Conservation (phyloP, 139 green algal genomes). For the Dunaliella sp. region DNA sequence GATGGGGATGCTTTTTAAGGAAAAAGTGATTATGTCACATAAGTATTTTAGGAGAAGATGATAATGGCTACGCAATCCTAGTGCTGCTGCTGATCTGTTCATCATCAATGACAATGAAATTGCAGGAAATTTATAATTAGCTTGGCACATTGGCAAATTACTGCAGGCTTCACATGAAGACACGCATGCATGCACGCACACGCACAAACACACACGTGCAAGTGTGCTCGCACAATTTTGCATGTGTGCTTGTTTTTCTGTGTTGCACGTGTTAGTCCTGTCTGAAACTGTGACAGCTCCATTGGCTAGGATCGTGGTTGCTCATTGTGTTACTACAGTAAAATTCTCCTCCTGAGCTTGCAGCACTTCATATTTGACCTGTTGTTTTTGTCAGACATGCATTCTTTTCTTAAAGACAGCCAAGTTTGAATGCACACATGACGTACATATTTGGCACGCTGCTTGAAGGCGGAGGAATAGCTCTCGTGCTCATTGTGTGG, state of each 20-base stretch:
- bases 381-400: constrained; percentile 44
- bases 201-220: background rate
- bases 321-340: too few species aligned
- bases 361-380: constrained; percentile 7
- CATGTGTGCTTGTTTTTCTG: background rate
- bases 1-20: too few species aligned
- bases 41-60: too few species aligned
- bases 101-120: background rate
- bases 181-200: background rate
- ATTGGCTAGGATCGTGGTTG: background rate
- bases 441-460: constrained; percentile 39
- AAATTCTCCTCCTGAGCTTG: background rate
- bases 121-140: too few species aligned
- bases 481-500: constrained; percentile 40
- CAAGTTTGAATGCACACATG: constrained; percentile 35
- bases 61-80: too few species aligned
- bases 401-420: background rate
- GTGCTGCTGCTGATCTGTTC: background rate
- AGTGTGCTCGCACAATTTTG: background rate
- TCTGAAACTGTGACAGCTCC: background rate
- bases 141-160: too few species aligned
- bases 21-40: too few species aligned
- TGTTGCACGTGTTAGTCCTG: constrained; percentile 44
- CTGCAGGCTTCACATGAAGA: constrained; percentile 23
- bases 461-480: constrained; percentile 51